A percentile compares a stretch with the other conserved stretches of the same genome.
These are phyloP conservation scores for Psophocarpus tetragonolobus DNA, from an alignment of 306 rosid genomes.

Conservation along the genomic window DNA sequence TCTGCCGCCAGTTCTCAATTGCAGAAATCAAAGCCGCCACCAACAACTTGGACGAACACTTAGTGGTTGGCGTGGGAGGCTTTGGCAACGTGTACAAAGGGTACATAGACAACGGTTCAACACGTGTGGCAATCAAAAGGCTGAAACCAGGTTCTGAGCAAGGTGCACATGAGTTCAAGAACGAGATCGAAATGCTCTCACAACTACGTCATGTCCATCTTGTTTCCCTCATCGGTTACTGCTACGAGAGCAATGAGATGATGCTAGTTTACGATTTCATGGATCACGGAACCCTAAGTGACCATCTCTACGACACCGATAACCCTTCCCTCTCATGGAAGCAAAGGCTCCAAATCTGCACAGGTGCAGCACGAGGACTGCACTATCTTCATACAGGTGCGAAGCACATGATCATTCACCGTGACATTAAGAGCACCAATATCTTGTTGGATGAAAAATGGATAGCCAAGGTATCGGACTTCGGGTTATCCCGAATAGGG, in stretches of 20 bases:
- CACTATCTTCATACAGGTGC: background rate
- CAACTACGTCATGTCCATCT: conserved; percentile 48
- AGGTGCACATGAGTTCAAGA: conserved; percentile 47
- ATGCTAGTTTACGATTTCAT: conserved; percentile 9
- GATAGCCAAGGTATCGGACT: background rate
- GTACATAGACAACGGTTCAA: background rate
- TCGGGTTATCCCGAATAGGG: background rate
- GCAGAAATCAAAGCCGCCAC: conserved; percentile 32
- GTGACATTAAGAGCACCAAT: background rate
- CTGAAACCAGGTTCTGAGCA: conserved; percentile 23
- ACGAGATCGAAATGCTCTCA: conserved; percentile 54
- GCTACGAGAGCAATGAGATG: conserved; percentile 26
- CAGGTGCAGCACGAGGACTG: background rate
- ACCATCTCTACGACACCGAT: conserved; percentile 6
- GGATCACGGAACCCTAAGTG: conserved; percentile 27
- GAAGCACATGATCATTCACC: background rate
- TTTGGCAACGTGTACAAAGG: background rate
- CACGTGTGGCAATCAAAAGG: background rate
- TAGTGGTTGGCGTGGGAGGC: conserved; percentile 26
- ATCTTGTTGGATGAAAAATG: background rate
- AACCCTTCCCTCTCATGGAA: background rate
- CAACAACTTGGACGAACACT: conserved; percentile 21
- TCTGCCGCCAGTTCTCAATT: conserved; percentile 30
- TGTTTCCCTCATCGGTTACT: conserved; percentile 46
- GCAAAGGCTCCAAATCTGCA: background rate